A percentile compares a stretch with the other conserved stretches of the same genome.
phyloP scores from a whole-genome alignment of 2,329 filamentous ascomycete species.

The Phialophora chinensis region DNA sequence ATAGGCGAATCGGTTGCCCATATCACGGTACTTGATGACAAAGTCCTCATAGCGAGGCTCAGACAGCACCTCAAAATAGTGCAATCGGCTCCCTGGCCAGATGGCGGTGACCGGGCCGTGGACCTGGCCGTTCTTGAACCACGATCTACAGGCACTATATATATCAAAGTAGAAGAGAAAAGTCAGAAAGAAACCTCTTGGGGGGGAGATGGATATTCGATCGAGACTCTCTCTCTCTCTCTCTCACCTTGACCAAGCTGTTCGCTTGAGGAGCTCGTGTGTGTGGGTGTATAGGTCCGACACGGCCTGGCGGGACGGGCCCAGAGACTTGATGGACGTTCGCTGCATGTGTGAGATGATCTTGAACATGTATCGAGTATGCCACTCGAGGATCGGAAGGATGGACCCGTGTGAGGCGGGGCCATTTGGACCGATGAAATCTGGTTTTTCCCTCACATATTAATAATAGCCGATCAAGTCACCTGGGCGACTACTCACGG shows the following conservation, averaged over 20 bases:
- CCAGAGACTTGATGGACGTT: constrained; percentile 28
- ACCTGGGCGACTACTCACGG: constrained; percentile 6
- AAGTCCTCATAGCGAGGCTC: constrained; percentile 46
- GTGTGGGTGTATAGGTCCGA: constrained; percentile 7
- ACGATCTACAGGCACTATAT: not conserved
- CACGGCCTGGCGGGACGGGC: no score
- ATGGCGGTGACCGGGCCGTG: constrained; percentile 15
- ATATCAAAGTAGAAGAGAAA: no score
- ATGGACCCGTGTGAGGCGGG: constrained; percentile 40
- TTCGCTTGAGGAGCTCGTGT: constrained; percentile 18
- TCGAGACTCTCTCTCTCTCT: no score
- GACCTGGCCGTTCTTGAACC: constrained; percentile 33
- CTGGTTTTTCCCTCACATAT: no score
- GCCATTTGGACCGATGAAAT: constrained; percentile 33
- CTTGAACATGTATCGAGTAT: constrained; percentile 37
- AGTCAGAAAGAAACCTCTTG: no score
- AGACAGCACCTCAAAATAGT: constrained; percentile 42
- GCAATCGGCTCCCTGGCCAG: constrained; percentile 22
- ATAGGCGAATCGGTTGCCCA: constrained; percentile 43
- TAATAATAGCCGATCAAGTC: not conserved
- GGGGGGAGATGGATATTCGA: no score
- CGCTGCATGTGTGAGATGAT: constrained; percentile 38
- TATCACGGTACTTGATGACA: constrained; percentile 41
- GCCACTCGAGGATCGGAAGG: constrained; percentile 38
- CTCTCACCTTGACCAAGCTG: constrained; percentile 11